Base-by-base conservation (phyloP, 2,329 filamentous ascomycete genomes). In the Clarireedia monteithiana region DNA sequence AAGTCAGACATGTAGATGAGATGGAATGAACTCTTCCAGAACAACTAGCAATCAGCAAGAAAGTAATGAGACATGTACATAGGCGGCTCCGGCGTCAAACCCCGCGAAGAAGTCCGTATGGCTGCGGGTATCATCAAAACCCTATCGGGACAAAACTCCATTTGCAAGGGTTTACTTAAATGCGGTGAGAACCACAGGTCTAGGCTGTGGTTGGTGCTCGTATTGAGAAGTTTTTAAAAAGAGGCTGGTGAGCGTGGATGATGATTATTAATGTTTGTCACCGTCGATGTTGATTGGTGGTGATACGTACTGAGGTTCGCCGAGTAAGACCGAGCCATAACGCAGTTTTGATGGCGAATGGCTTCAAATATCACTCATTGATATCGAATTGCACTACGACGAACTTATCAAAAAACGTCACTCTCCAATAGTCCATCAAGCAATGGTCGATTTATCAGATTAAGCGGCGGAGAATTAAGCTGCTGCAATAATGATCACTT, bases 181-280 rank as follows among this genome's bases (percentile, higher is more conserved):
- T 55, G 52, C 52, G 52, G 52, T 55, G 52, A 50, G 52, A 50
- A 50, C 46, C 15, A 24, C 46, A 55, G 45, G 46, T 44, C 52
- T 50, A 50, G 46, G 34, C 34, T 49, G 26, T 44, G 30, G 36
- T 55, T 27, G 45, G 45, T 42, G 30, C 17, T 34, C 23, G 30
- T 24, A 42, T 14, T 42, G 17, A 9, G 17, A 20, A 30, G 24
- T 26, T 23, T 45, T 52, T 17, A 55, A 55, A 44, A 55, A 42
- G 26, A 34, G 52, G 52, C 52, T 50, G 48, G 48, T 26, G 10
- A 54, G 44, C 20, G 27, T 49, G n/a, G 34, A 48, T 40, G 38
- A 49, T 38, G 27, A 27, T 30, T 40, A 40, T 14, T 6, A 6
- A 14, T 40, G 39, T 10, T 2, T 40, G 14, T 15, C 17, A 20